Base-by-base conservation (phyloP, 768 basidiomycete genomes). In the Fomitopsis serialis region DNA sequence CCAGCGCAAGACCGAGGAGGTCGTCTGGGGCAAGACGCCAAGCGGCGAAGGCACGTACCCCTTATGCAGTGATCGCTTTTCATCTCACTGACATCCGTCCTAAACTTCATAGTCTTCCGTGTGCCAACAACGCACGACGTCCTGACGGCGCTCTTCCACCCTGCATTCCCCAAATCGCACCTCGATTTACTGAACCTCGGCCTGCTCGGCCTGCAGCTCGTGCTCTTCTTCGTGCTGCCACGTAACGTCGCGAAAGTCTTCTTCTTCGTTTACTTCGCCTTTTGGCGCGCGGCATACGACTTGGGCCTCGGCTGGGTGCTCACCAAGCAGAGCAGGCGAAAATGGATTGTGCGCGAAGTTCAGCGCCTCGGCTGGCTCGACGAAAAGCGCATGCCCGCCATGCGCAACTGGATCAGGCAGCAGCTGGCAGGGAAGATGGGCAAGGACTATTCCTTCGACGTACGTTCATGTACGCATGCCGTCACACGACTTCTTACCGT, bases 361-460 rank as follows among this genome's bases (percentile, higher is more conserved):
- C 81, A 88, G 53, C 73, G 78, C 3, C 71, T 83, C 22, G 96
- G 92, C 3, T 98, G 94, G 95, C 79, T 99, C n/a, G 93, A 98
- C 66, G 74, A 76, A 58, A 63, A 75, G 43, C 77, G 84, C 21
- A 70, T 75, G 23, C 89, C 92, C 0, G 68, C 61, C 7, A 72
- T 89, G 54, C 78, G 89, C 53, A 62, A 75, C 40, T 99, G 97
- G 97, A 91, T 97, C 63, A 78, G 85, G 57, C 78, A 78, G 46
- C 93, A 98, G 63, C 77, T 98, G 2, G 82, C 76, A 17, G 91
- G 86, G 19, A 98, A 97, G 75, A 94, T 98, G 92, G 94, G 93
- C 40, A 83, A 84, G 57, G 92, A 92, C 59, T 98, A 97, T 67
- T 87, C 87, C 4, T 96, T 96, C 66, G 89, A 97, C 63, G 92